phyloP scores from a whole-genome alignment of 1,284 basidiomycete genomes.

The Anthracocystis setariae region DNA sequence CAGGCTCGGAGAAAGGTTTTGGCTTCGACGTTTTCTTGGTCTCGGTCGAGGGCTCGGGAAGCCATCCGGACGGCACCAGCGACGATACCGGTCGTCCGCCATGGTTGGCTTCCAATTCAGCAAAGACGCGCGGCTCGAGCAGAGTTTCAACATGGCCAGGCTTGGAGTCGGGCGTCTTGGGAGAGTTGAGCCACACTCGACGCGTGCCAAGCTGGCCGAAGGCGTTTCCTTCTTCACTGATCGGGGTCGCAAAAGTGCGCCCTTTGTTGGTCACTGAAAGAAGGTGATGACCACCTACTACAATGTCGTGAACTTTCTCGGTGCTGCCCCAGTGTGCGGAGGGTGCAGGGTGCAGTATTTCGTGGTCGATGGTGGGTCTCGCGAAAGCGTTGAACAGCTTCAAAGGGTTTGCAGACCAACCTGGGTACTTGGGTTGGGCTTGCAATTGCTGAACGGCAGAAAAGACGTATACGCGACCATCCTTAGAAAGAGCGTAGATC shows the following conservation, averaged over 20 bases:
- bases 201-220: conserved; percentile 81
- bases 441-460: conserved; percentile 50
- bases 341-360: conserved; percentile 42
- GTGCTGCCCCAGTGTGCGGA: conserved; percentile 38
- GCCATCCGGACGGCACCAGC: conserved; percentile 36
- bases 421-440: conserved; percentile 26
- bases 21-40: conserved; percentile 28
- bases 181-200: conserved; percentile 69
- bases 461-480: conserved; percentile 65
- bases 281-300: conserved; percentile 78
- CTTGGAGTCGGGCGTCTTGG: conserved; percentile 70
- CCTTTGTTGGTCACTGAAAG: conserved; percentile 85
- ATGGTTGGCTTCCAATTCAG: conserved; percentile 59
- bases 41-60: conserved; percentile 65
- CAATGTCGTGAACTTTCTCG: conserved; percentile 54
- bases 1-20: conserved; percentile 13
- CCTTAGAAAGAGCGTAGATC: conserved; percentile 58
- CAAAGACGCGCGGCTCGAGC: conserved; percentile 56
- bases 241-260: conserved; percentile 81
- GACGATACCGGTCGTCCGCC: conserved; percentile 67
- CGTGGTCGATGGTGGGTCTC: conserved; percentile 49
- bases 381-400: conserved; percentile 50
- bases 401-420: conserved; percentile 51
- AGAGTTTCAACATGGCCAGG: conserved; percentile 69
- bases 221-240: conserved; percentile 80